phyloP scores from a whole-genome alignment of 148 eudicot species.

The Rhododendron kiyosumense region DNA sequence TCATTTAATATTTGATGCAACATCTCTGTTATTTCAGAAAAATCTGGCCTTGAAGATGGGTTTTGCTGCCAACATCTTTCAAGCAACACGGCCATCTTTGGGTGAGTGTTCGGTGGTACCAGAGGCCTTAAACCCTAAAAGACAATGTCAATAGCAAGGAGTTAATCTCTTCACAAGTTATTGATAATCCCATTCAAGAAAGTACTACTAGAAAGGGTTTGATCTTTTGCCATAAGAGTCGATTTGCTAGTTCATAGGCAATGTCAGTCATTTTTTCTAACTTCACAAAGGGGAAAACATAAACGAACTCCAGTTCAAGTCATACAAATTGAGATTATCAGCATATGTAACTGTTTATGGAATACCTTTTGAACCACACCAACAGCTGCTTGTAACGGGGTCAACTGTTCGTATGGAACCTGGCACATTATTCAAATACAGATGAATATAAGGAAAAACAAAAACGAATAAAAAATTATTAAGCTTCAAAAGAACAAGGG shows the following conservation, averaged over 20 bases:
- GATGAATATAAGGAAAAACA: background rate
- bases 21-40: slow-evolving; percentile 37
- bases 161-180: background rate
- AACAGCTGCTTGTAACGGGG: slow-evolving; percentile 55
- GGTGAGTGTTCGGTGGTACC: slow-evolving; percentile 39
- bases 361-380: slow-evolving; percentile 52
- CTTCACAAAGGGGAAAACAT: background rate
- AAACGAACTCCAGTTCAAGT: background rate
- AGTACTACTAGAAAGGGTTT: background rate
- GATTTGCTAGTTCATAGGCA: background rate
- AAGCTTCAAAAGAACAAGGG: background rate
- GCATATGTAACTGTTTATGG: background rate
- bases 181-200: background rate
- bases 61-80: slow-evolving; percentile 48
- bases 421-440: slow-evolving; percentile 13
- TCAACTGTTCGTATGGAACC: slow-evolving; percentile 48
- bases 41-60: slow-evolving; percentile 41
- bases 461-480: background rate
- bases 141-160: background rate
- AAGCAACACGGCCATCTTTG: slow-evolving; percentile 34
- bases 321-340: background rate
- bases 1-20: slow-evolving; percentile 27
- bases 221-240: too few relatives aligned
- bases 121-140: slow-evolving; percentile 45
- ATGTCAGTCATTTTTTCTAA: background rate